Base-by-base conservation (phyloP, 495 filamentous ascomycete genomes). In the Talaromyces nanjingensis region DNA sequence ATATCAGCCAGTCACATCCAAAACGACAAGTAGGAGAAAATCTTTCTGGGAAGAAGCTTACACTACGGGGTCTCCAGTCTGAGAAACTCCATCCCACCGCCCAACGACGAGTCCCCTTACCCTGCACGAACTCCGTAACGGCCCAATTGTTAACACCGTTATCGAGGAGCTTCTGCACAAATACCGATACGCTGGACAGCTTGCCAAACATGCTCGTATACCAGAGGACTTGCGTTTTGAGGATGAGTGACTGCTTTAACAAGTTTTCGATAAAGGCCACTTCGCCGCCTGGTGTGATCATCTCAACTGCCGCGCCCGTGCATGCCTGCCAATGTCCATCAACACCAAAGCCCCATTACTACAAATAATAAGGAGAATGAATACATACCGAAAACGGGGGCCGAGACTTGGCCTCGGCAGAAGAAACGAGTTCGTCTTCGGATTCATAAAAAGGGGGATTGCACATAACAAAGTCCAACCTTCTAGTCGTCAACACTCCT, bases 381-480 rank as follows among this genome's bases (percentile, higher is more conserved):
- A 24, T 22, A 67, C 69, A 67, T 68, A 86, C 81, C 16, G 90
- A 89, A 61, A 84, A 83, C 0, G 94, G 91, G 1, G 86, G 85
- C 3, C 82, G 78, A 7, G 78, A 68, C 70, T 97, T 98, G 31
- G 79, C 73, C 24, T 76, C 67, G 0, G 91, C 89, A 0, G 87
- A 86, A 9, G 77, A 75, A 1, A 83, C 64, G 74, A 97, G 85
- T 39, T 96, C 90, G 12, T 81, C 73, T 18, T 81, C 77, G 3
- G 91, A 93, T 22, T 81, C 68, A 77, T 96, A 97, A 76, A 98
- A 98, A 0, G 94, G 94, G 1, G 94, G 94, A 67, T 98, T 98
- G 74, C 87, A 92, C 86, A 97, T 96, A 55, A 85, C 87, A 70
- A 98, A 97, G 72, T 97, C 90, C 39, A 96, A 80, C 4, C 84